phyloP scores from a whole-genome alignment of 179 eudicot genomes.

The Corrigiola litoralis region DNA sequence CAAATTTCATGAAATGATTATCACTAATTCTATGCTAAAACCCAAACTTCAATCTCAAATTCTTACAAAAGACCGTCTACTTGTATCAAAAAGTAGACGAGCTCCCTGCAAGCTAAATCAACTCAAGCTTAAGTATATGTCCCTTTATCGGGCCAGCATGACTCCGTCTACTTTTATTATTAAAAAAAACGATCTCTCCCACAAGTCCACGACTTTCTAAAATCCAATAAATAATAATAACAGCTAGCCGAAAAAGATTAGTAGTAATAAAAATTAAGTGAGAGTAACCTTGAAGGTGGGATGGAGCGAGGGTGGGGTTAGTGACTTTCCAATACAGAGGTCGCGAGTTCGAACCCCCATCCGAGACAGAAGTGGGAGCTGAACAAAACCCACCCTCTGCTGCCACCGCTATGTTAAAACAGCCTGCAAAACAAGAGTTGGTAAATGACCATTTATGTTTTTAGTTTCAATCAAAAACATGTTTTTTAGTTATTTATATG shows the following conservation, averaged over 20 bases:
- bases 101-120: too few species aligned
- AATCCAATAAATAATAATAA: neutral
- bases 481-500: too few species aligned
- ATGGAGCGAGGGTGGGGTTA: slow-evolving; percentile 87
- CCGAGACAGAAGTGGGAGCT: slow-evolving; percentile 35
- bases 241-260: too few species aligned
- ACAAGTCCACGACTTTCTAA: neutral
- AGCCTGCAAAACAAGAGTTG: slow-evolving; percentile 33
- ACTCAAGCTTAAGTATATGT: too few species aligned
- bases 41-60: neutral
- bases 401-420: slow-evolving; percentile 22
- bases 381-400: slow-evolving; percentile 70
- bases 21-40: neutral
- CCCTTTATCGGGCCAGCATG: too few species aligned
- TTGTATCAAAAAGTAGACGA: too few species aligned
- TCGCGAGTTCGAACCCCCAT: slow-evolving; percentile 19
- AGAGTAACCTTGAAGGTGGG: slow-evolving; percentile 70
- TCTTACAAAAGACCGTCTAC: neutral
- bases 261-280: neutral
- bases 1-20: neutral
- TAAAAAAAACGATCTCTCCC: too few species aligned
- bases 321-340: slow-evolving; percentile 76
- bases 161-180: too few species aligned
- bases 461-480: neutral
- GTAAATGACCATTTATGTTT: too few species aligned